Base-by-base conservation (phyloP, 768 basidiomycete genomes). In the Termitomyces sp. region DNA sequence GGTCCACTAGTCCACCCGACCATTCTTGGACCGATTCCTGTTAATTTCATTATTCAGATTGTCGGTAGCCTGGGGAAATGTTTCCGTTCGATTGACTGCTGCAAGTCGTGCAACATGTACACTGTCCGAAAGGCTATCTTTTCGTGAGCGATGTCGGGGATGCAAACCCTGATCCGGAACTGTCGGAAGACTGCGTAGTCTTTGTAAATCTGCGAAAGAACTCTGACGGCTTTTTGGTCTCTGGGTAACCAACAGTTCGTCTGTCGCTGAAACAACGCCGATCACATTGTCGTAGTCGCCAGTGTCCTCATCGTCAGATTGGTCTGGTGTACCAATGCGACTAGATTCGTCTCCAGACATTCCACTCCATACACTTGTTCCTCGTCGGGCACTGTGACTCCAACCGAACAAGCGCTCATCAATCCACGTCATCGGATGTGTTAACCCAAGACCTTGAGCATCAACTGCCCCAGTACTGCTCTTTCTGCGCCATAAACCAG, bases 401-500 rank as follows among this genome's bases (percentile, higher is more conserved):
- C 92, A 96, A 43, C 94, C 95, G 67, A 96, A 97, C 25, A 97
- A 79, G 8, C 91, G 86, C 71, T 96, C 95, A 69, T 97, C 94
- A 16, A 96, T 81, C 93, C 93, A 96, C 14, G 89, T 86, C 89
- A 96, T 94, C 0, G 94, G 94, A 71, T 97, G 93, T 14, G 85
- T 89, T 34, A 95, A 79, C 29, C 92, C 81, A 51, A 87, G 83
- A 43, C 90, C 90, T 73, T 92, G 90, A 0, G 88, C 89, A 68
- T 91, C 90, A n/a, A 91, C 86, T 34, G 87, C 89, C 25, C 89
- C 90, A 41, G 82, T 86, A 34, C 86, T 83, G 63, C 86, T 90
- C 73, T 91, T 93, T 32, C 92, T 76, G 57, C 86, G 79, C 84
- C 90, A 90, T 47, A 93, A 67, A 8, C 90, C 91, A 12, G 87